A percentile compares a stretch with the other conserved stretches of the same genome.
Evolutionary conservation across 257 asterid genomes (phyloP).

Genomic region (Rehmannia glutinosa): DNA sequence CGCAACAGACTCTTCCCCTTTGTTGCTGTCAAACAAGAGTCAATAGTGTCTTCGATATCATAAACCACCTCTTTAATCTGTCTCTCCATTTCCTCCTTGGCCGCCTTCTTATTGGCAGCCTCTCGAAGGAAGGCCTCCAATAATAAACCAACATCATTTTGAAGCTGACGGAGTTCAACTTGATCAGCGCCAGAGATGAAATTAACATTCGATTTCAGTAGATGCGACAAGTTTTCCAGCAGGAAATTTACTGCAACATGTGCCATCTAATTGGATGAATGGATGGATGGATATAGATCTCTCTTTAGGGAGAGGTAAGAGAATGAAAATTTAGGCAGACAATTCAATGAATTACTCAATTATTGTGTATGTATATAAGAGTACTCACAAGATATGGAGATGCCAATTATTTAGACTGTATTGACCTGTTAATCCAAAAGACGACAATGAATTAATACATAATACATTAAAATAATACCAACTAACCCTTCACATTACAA

Average conservation of each 20-base stretch:
- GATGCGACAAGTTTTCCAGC: conserved; percentile 19
- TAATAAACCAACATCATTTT: conserved; percentile 17
- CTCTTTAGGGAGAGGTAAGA: too few species aligned
- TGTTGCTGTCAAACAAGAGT: background rate
- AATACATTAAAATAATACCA: too few species aligned
- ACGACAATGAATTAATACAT: too few species aligned
- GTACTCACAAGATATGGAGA: too few species aligned
- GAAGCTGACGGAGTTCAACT: conserved; percentile 16
- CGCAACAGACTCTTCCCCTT: background rate
- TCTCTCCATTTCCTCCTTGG: conserved; percentile 12
- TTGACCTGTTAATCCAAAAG: too few species aligned
- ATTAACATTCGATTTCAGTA: background rate
- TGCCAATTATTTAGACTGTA: too few species aligned
- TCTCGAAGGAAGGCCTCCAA: conserved; percentile 17
- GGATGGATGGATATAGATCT: too few species aligned
- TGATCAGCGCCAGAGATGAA: conserved; percentile 18
- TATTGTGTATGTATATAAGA: too few species aligned
- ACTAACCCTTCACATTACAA: too few species aligned
- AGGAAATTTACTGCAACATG: conserved; percentile 22
- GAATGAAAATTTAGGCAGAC: too few species aligned
- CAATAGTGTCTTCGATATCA: background rate
- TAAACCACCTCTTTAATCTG: conserved; percentile 23
- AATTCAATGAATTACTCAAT: too few species aligned
- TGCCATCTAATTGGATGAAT: conserved; percentile 21
- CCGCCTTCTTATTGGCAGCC: conserved; percentile 7